Evolutionary conservation across 257 asterid species (phyloP).

Genomic region (Solanum raphanifolium): DNA sequence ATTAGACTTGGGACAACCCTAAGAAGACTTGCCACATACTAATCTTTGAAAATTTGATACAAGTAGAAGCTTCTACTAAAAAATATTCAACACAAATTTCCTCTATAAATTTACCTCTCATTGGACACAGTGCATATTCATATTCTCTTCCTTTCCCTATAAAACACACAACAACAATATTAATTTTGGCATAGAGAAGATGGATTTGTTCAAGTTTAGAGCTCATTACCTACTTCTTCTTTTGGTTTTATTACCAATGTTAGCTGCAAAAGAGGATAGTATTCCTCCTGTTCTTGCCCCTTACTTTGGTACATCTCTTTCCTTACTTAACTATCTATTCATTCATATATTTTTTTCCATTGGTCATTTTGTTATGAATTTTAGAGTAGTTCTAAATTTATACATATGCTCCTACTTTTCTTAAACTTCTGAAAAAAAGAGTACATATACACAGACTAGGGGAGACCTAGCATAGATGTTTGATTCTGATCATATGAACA

Average conservation of each 20-base stretch:
- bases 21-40: neutral
- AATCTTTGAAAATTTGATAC: neutral
- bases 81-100: constrained; percentile 5
- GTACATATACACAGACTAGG: neutral
- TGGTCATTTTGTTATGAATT: neutral
- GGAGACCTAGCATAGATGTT: neutral
- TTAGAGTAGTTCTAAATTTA: neutral
- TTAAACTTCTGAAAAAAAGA: neutral
- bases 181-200: neutral
- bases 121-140: neutral
- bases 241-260: neutral
- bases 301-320: neutral
- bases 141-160: neutral
- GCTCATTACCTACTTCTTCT: neutral
- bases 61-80: constrained; percentile 14
- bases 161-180: neutral
- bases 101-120: neutral
- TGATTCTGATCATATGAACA: neutral
- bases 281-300: neutral
- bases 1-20: neutral
- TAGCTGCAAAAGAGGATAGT: neutral
- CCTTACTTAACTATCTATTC: neutral
- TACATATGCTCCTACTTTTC: neutral
- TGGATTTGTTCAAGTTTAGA: neutral
- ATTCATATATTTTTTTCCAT: neutral